phyloP scores from a whole-genome alignment of 257 asterid genomes.

The Oldenlandia corymbosa region DNA sequence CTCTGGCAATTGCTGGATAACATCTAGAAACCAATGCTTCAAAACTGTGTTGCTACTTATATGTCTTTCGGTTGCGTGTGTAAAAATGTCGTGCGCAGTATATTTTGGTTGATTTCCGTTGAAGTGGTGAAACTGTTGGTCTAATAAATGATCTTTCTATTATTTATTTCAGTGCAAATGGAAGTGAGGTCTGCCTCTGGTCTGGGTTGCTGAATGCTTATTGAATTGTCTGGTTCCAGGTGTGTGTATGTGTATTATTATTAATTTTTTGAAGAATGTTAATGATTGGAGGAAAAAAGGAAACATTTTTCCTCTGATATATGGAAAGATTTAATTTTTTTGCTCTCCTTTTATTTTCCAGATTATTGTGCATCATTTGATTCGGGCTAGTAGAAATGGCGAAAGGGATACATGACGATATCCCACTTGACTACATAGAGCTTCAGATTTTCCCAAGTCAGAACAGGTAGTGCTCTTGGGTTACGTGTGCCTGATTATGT shows the following conservation, averaged over 20 bases:
- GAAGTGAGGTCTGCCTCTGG: slow-evolving; percentile 13
- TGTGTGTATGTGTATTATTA: slow-evolving; percentile 6
- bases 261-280: neutral
- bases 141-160: slow-evolving; percentile 13
- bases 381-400: slow-evolving; percentile 45
- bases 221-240: slow-evolving; percentile 18
- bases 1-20: neutral
- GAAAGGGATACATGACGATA: slow-evolving; percentile 35
- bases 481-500: neutral
- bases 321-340: neutral
- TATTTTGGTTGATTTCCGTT: slow-evolving; percentile 9
- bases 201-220: slow-evolving; percentile 14
- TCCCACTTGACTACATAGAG: slow-evolving; percentile 58
- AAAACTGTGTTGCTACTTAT: neutral
- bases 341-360: slow-evolving; percentile 19
- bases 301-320: neutral
- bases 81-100: neutral
- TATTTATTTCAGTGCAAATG: slow-evolving; percentile 6
- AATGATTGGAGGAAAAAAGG: neutral
- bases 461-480: slow-evolving; percentile 45
- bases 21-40: neutral
- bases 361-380: slow-evolving; percentile 21
- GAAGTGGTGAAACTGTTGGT: slow-evolving; percentile 11
- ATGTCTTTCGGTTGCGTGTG: neutral
- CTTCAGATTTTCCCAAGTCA: slow-evolving; percentile 60